Percentiles rank a stretch among this genome's conserved stretches.
Conservation (phyloP, 352 stramenopile genomes). For the Pythium utonaiense region DNA sequence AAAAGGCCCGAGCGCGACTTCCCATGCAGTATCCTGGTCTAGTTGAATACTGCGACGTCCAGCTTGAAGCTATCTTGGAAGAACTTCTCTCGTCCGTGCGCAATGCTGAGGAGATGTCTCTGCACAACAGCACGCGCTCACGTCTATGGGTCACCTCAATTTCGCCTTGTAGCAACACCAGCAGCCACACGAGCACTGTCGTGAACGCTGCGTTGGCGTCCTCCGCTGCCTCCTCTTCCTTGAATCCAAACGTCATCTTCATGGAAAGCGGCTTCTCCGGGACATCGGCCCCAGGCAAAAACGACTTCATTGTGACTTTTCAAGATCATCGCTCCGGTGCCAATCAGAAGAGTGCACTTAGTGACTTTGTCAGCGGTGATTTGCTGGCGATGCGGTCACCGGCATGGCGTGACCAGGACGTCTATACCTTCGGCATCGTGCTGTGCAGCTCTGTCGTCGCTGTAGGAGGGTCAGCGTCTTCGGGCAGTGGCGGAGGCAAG, state of each 20-base stretch:
- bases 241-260: constrained; percentile 61
- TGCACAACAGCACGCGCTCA: constrained; percentile 26
- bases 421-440: constrained; percentile 61
- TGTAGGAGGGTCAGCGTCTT: constrained; percentile 22
- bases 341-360: constrained; percentile 15
- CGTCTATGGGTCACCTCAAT: constrained; percentile 47
- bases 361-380: constrained; percentile 60
- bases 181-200: constrained; percentile 17
- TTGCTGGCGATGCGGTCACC: constrained; percentile 57
- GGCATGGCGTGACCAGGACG: constrained; percentile 52
- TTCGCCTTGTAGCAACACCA: constrained; percentile 38
- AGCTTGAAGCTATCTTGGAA: constrained; percentile 67
- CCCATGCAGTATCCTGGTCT: constrained; percentile 45
- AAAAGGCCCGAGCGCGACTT: constrained; percentile 24
- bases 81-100: constrained; percentile 59
- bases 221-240: neutral
- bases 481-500: neutral
- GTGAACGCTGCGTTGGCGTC: constrained; percentile 4
- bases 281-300: constrained; percentile 25
- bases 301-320: constrained; percentile 70
- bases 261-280: constrained; percentile 69
- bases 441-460: constrained; percentile 68
- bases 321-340: constrained; percentile 15
- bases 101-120: constrained; percentile 38
- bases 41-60: constrained; percentile 49